A percentile compares a stretch with the other conserved stretches of the same genome.
Evolutionary conservation across 257 asterid species (phyloP).

Genomic region (Solanum sejunctum): DNA sequence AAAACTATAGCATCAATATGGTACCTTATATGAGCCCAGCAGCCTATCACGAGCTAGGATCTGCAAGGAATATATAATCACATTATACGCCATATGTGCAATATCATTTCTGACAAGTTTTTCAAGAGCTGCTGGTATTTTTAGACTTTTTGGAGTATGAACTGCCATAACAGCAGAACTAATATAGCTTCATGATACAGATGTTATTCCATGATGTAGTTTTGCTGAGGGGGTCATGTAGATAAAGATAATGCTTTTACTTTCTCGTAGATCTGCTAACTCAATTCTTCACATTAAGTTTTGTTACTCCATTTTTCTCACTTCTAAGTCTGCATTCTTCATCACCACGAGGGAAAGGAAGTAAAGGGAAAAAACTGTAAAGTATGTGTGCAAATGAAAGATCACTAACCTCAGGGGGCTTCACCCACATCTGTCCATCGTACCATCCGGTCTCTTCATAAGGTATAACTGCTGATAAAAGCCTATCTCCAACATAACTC

Average conservation of each 20-base stretch:
- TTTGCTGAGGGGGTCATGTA: background rate
- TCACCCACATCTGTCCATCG: conserved; percentile 95
- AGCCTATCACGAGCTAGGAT: conserved; percentile 83
- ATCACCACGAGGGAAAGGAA: background rate
- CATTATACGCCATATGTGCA: background rate
- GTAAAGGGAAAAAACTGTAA: background rate
- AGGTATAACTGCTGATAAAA: conserved; percentile 77
- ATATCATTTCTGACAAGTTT: background rate
- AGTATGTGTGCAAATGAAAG: background rate
- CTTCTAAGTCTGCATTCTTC: background rate
- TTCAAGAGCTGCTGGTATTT: background rate
- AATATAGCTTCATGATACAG: background rate
- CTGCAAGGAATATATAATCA: conserved; percentile 20
- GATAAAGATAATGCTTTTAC: background rate
- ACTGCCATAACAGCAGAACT: background rate
- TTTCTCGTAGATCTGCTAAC: background rate
- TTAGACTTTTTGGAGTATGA: background rate
- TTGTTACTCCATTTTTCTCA: background rate
- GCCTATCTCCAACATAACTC: conserved; percentile 91
- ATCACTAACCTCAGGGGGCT: conserved; percentile 77
- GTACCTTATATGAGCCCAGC: conserved; percentile 81
- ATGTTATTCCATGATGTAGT: background rate
- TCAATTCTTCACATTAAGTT: background rate
- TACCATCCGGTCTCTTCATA: conserved; percentile 94
- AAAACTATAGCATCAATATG: background rate